Base-by-base conservation (phyloP, 1,284 basidiomycete genomes). In the Sanghuangporus sanghuang region DNA sequence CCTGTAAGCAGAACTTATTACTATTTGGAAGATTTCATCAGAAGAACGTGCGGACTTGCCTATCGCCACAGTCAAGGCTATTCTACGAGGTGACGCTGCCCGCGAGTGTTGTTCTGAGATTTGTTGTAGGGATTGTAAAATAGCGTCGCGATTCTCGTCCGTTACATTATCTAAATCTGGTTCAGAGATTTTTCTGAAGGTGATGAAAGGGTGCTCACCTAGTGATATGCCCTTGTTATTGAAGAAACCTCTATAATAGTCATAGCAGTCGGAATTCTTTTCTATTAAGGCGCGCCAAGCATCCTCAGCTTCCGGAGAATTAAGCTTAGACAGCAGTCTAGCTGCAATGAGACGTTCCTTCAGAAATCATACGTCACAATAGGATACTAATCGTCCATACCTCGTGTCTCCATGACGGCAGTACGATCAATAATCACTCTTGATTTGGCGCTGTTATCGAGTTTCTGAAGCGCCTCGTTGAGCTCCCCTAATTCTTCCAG, bases 241-340 rank as follows among this genome's bases (percentile, higher is more conserved):
- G 35, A 97, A 80, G 71, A 89, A 90, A 2, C 86, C 89, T 38
- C 78, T 77, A 77, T 95, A 96, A 74, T 95, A 95, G 59, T 85
- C 85, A 70, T 88, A 84, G 71, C 85, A 87, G 69, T 98, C 95
- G 1, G 93, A 80, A 72, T 98, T 98, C 71, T 89, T 87, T 64
- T 93, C 87, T 61, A 99, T 85, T 21, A 98, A 77, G 1, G 83
- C 78, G 42, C 84, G 80, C 89, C 94, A 98, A 0, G 90, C 85
- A 64, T 87, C 80, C 67, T 90, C 85, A 0, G 93, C 90, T 57
- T 93, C 90, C 1, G 86, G 80, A 12, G 77, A 70, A 57, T 78
- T 80, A 6, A 91, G 77, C 69, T 88, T 87, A 18, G 85, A 82
- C 16, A 93, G 78, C 6, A 96, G 73, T 36, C 87, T 86, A 1